phyloP scores from a whole-genome alignment of 2,329 filamentous ascomycete genomes.

The Eutypella sp. region DNA sequence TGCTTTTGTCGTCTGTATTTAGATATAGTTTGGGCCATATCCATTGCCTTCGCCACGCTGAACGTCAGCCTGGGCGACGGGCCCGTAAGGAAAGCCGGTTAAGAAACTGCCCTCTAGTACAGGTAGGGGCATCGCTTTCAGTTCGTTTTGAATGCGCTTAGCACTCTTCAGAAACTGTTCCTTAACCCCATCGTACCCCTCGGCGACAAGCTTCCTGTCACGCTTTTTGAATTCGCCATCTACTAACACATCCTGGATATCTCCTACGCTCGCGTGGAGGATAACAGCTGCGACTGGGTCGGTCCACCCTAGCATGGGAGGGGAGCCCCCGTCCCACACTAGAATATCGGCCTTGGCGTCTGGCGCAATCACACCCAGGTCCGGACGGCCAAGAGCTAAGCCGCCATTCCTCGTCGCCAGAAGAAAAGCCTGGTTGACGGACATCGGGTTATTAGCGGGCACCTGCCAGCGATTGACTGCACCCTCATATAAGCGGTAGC shows the following conservation, averaged over 20 bases:
- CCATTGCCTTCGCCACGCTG: constrained; percentile 6
- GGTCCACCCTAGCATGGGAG: constrained; percentile 44
- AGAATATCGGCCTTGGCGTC: constrained; percentile 49
- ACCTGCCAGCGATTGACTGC: constrained; percentile 36
- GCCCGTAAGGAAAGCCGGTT: constrained; percentile 3
- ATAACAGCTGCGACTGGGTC: constrained; percentile 51
- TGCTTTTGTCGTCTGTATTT: too few species aligned
- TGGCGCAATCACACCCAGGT: constrained; percentile 41
- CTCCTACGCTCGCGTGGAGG: constrained; percentile 45
- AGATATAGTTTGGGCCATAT: constrained; percentile 6
- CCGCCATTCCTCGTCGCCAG: constrained; percentile 50
- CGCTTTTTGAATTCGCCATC: constrained; percentile 42
- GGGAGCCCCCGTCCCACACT: constrained; percentile 42
- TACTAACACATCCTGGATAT: constrained; percentile 44
- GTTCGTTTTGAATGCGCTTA: constrained; percentile 22
- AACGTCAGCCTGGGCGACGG: constrained; percentile 5
- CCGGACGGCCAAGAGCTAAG: constrained; percentile 42
- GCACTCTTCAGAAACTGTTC: constrained; percentile 28
- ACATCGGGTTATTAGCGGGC: constrained; percentile 46
- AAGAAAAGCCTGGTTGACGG: constrained; percentile 49
- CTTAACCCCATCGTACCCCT: constrained; percentile 18
- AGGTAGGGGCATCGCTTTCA: constrained; percentile 17
- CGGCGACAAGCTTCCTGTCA: constrained; percentile 26
- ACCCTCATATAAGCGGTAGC: constrained; percentile 33
- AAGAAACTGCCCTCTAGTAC: constrained; percentile 15